phyloP scores from a whole-genome alignment of 2,329 filamentous ascomycete genomes.

The Pseudogymnoascus sp. region DNA sequence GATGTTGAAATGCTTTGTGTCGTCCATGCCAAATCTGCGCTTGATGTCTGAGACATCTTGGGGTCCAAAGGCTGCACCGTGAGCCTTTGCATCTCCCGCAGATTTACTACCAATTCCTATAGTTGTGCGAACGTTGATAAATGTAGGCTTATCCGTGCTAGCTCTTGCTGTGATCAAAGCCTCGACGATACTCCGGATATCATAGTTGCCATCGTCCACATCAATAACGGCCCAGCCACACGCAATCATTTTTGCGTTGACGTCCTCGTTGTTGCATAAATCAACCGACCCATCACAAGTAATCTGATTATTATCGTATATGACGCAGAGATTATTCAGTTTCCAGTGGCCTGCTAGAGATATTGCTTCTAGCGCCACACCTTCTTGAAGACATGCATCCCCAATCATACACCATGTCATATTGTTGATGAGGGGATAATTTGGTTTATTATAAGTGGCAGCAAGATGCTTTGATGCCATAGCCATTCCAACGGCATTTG shows the following conservation, averaged over 20 bases:
- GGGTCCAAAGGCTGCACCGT: constrained; percentile 18
- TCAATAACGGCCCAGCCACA: constrained; percentile 41
- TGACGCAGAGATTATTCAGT: constrained; percentile 39
- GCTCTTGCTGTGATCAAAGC: constrained; percentile 34
- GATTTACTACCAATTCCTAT: constrained; percentile 36
- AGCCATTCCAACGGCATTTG: constrained; percentile 26
- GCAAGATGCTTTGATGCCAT: constrained; percentile 40
- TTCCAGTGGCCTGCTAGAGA: constrained; percentile 39
- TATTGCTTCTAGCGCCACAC: constrained; percentile 40
- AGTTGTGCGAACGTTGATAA: constrained; percentile 42
- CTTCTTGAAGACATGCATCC: constrained; percentile 42
- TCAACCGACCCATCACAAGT: constrained; percentile 41
- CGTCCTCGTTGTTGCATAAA: constrained; percentile 38
- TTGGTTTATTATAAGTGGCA: constrained; percentile 38
- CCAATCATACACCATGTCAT: constrained; percentile 42
- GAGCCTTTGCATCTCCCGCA: constrained; percentile 24
- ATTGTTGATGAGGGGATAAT: constrained; percentile 35
- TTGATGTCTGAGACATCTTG: constrained; percentile 26
- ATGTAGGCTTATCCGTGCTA: constrained; percentile 37
- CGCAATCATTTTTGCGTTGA: constrained; percentile 41
- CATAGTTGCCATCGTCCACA: constrained; percentile 35
- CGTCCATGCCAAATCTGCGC: constrained; percentile 32
- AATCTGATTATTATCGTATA: constrained; percentile 45
- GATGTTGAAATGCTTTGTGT: constrained; percentile 28
- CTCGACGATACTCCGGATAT: constrained; percentile 34